These are phyloP conservation scores for Quercus cerris DNA, from an alignment of 306 rosid genomes.

Conservation along the genomic window DNA sequence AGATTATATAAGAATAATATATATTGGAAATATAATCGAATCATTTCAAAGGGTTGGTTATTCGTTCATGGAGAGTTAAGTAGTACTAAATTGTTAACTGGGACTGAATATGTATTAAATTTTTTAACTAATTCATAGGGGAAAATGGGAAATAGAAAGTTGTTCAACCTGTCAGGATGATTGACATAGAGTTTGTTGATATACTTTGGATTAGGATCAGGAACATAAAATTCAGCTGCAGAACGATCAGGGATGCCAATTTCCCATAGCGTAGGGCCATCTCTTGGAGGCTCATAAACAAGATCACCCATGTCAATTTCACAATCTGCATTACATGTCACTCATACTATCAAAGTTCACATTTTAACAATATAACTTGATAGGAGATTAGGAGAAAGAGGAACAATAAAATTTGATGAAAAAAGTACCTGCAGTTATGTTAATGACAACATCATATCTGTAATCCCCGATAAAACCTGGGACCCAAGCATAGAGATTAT, in stretches of 20 bases:
- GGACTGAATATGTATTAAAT: too few relatives aligned
- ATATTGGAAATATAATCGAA: too few relatives aligned
- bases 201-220: constrained; percentile 76
- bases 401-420: background rate
- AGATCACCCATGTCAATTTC: constrained; percentile 58
- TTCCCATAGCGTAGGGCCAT: constrained; percentile 92
- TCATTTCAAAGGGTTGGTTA: too few relatives aligned
- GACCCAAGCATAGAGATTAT: constrained; percentile 71
- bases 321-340: constrained; percentile 37
- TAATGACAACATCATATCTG: constrained; percentile 42
- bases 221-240: constrained; percentile 77
- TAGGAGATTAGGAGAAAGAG: background rate
- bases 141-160: background rate
- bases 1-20: background rate
- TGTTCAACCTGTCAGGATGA: constrained; percentile 74
- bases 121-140: too few relatives aligned
- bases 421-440: constrained; percentile 56
- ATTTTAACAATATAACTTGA: background rate
- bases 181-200: constrained; percentile 72
- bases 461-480: constrained; percentile 85
- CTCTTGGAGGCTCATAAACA: constrained; percentile 74
- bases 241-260: constrained; percentile 90
- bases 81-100: too few relatives aligned
- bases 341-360: background rate
- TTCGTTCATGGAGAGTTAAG: too few relatives aligned